phyloP scores from a whole-genome alignment of 2,329 filamentous ascomycete genomes.

The Pseudocercospora fijiensis region DNA sequence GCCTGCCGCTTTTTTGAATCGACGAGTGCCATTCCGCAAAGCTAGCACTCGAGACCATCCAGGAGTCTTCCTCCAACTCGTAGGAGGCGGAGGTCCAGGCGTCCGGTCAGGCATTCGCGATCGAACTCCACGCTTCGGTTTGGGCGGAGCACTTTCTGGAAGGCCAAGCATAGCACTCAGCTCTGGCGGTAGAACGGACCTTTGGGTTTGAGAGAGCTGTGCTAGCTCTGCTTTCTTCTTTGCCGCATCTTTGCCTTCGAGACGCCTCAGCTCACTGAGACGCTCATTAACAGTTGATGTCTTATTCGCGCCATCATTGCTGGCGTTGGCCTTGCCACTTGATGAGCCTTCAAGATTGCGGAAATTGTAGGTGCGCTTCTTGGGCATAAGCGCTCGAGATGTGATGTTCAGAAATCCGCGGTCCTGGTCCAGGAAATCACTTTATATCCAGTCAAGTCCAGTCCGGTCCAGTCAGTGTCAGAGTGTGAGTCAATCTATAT shows the following conservation, averaged over 20 bases:
- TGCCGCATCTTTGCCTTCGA: constrained; percentile 41
- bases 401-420: background rate
- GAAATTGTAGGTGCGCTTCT: constrained; percentile 47
- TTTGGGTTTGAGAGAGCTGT: constrained; percentile 41
- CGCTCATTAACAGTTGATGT: constrained; percentile 47
- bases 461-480: constrained; percentile 4
- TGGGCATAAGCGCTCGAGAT: constrained; percentile 44
- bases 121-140: constrained; percentile 44
- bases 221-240: constrained; percentile 47
- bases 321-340: constrained; percentile 40
- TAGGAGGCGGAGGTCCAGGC: constrained; percentile 49
- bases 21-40: constrained; percentile 22
- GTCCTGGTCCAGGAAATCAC: background rate
- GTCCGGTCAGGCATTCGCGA: constrained; percentile 37
- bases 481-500: constrained; percentile 10
- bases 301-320: constrained; percentile 25
- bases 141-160: constrained; percentile 48
- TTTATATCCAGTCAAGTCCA: constrained; percentile 12
- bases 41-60: constrained; percentile 26
- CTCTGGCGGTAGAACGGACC: constrained; percentile 45
- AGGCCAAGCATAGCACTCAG: constrained; percentile 48
- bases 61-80: constrained; percentile 45
- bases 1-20: constrained; percentile 12
- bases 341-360: constrained; percentile 42
- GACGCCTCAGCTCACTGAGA: constrained; percentile 48